Base-by-base conservation (phyloP, 2,329 filamentous ascomycete species). In the Fusarium pininemorale region DNA sequence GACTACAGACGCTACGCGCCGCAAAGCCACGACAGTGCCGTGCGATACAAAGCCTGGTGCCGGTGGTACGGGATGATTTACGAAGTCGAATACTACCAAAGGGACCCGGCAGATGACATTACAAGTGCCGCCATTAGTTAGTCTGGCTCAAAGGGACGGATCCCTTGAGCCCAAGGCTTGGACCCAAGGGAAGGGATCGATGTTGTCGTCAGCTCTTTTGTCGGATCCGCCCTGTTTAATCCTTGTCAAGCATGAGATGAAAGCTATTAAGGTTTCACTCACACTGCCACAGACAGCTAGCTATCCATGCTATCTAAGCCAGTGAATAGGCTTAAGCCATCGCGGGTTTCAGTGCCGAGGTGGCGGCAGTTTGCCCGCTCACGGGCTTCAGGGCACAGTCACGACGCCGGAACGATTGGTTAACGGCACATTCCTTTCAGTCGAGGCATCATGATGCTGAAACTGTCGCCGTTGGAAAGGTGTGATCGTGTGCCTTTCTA, bases 251-350 rank as follows among this genome's bases (percentile, higher is more conserved):
- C 57, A 62, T 58, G 24, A 22, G 60, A 60, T 60, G 14, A 56
- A 51, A 51, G 39, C 38, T 45, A 12, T 66, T 69, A 69, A 68
- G 68, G 72, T 78, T 78, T 74, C 63, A 51, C 24, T 56, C 45
- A 59, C 62, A 64, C 68, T 65, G 67, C 69, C 66, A 68, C 67
- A 55, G 24, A 45, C 56, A 41, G 44, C 26, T n/a, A 35, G 35
- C 26, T 37, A 26, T n/a, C 22, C n/a, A 53, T 30, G 26, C 35
- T 55, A 28, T 30, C 13, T 20, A 48, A 20, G 11, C 51, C 51
- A 41, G 24, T 55, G 20, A 28, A 55, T 30, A 55, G 47, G 48
- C 53, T 41, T 26, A 60, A 50, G 18, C 38, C 38, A 67, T 61
- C 18, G 20, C 63, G 32, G 63, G 51, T 37, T 44, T 41, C 41